A percentile compares a stretch with the other conserved stretches of the same genome.
Conservation (phyloP, 2,329 filamentous ascomycete genomes). For the Canariomyces notabilis region DNA sequence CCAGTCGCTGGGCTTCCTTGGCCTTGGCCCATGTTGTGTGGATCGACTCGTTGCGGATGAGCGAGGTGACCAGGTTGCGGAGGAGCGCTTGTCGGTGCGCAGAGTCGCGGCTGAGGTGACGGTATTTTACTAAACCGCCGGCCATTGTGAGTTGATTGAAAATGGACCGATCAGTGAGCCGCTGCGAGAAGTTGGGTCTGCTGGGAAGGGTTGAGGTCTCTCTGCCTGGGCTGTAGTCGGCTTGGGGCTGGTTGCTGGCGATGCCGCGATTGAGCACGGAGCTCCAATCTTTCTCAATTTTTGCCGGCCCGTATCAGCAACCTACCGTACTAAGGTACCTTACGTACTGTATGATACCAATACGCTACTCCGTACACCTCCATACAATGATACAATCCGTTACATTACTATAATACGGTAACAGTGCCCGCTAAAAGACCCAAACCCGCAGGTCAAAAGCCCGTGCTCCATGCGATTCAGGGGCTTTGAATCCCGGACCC, state of each 20-base stretch:
- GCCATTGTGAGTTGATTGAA: slow-evolving; percentile 62
- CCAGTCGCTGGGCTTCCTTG: slow-evolving; percentile 90
- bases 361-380: too few species aligned
- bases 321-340: too few species aligned
- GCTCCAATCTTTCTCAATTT: slow-evolving; percentile 15
- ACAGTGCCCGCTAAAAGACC: too few species aligned
- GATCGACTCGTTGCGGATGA: slow-evolving; percentile 90
- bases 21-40: slow-evolving; percentile 94
- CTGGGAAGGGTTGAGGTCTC: not conserved
- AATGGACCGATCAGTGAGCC: not conserved
- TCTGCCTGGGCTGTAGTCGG: too few species aligned
- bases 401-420: not conserved
- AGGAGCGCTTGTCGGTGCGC: slow-evolving; percentile 87
- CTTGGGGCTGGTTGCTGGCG: slow-evolving; percentile 12
- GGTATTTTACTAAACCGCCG: slow-evolving; percentile 79
- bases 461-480: too few species aligned
- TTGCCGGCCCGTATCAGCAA: slow-evolving; percentile 2
- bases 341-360: too few species aligned
- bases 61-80: slow-evolving; percentile 90
- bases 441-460: too few species aligned
- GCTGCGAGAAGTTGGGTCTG: not conserved
- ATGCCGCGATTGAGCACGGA: not conserved
- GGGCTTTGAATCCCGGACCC: not conserved
- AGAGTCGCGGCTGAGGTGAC: slow-evolving; percentile 79
- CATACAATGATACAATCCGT: too few species aligned